These are phyloP conservation scores for Lentinula detonsa DNA, from an alignment of 768 basidiomycete genomes.

Conservation along the genomic window DNA sequence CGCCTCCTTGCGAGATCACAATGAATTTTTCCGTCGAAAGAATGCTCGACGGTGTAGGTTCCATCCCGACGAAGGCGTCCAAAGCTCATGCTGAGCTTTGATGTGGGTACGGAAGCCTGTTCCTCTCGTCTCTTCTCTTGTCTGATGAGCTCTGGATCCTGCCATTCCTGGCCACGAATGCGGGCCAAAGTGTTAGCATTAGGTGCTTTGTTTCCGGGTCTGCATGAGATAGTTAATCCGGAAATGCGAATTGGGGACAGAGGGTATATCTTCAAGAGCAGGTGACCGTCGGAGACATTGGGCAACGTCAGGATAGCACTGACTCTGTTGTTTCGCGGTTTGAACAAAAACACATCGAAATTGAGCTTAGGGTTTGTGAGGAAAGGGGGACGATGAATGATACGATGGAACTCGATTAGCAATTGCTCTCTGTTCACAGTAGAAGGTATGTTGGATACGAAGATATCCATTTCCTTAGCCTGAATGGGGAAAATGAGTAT, in stretches of 20 bases:
- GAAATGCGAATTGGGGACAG: background rate
- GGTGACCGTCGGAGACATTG: background rate
- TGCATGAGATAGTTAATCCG: background rate
- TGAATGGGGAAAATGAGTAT: background rate
- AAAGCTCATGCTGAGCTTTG: background rate
- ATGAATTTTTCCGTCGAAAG: background rate
- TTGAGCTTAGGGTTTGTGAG: background rate
- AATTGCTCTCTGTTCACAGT: background rate
- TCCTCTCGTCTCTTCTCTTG: background rate
- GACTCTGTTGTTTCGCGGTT: background rate
- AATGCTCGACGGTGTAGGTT: background rate
- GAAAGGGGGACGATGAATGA: constrained; percentile 1
- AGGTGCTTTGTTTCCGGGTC: background rate
- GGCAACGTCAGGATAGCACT: background rate
- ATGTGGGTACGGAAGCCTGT: background rate
- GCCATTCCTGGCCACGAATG: background rate
- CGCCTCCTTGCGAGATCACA: background rate
- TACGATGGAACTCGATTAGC: background rate
- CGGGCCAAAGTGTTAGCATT: background rate
- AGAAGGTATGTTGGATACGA: background rate
- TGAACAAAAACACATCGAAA: background rate
- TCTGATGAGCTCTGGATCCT: background rate
- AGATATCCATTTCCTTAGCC: background rate
- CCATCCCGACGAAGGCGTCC: constrained; percentile 2
- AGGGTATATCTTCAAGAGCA: background rate